A percentile compares a stretch with the other conserved stretches of the same genome.
Conservation (phyloP, 2,329 filamentous ascomycete species). For the Hirsutella rhossiliensis region DNA sequence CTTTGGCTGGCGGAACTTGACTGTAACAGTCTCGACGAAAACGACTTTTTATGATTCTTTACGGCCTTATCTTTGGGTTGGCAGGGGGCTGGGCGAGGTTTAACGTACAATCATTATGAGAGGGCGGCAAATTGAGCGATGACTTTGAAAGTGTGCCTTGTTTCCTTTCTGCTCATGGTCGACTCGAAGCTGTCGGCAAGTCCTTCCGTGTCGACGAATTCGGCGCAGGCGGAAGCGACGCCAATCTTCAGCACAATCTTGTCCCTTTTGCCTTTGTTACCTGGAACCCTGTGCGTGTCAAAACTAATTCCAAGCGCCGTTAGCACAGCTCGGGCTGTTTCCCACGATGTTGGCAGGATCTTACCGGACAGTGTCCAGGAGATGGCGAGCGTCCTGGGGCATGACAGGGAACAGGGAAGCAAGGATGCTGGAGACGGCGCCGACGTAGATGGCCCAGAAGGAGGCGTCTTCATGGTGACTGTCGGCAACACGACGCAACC, state of each 20-base stretch:
- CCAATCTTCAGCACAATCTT: constrained; percentile 24
- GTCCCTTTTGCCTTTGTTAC: constrained; percentile 20
- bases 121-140: constrained; percentile 15
- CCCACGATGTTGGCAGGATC: constrained; percentile 6
- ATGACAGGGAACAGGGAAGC: constrained; percentile 27
- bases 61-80: background rate
- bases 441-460: constrained; percentile 44
- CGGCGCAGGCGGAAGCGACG: constrained; percentile 15
- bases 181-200: constrained; percentile 21
- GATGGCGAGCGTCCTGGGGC: constrained; percentile 22
- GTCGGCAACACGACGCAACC: constrained; percentile 29
- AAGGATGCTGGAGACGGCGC: constrained; percentile 32
- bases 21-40: background rate
- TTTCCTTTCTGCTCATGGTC: constrained; percentile 18
- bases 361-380: constrained; percentile 28
- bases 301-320: constrained; percentile 3
- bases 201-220: constrained; percentile 19
- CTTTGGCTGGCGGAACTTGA: too few species aligned
- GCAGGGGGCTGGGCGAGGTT: background rate
- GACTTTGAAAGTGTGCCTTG: constrained; percentile 19
- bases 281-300: background rate
- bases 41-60: background rate
- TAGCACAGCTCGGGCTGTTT: background rate
- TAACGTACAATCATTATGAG: constrained; percentile 6
- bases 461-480: constrained; percentile 23